These are phyloP conservation scores for Byssochlamys sp. DNA, from an alignment of 2,329 filamentous ascomycete genomes.

Conservation along the genomic window DNA sequence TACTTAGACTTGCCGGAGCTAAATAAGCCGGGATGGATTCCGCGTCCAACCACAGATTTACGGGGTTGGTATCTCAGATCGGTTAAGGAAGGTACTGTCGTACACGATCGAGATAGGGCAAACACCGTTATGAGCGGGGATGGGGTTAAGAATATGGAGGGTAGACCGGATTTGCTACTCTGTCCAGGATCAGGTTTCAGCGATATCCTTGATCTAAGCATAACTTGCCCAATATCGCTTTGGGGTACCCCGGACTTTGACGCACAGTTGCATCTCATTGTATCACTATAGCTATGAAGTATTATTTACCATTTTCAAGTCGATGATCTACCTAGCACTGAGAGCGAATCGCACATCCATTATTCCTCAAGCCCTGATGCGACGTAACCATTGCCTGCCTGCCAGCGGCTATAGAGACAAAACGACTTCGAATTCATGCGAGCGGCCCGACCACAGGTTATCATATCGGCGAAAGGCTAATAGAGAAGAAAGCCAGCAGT, in stretches of 20 bases:
- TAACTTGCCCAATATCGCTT: not conserved
- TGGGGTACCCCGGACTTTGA: not conserved
- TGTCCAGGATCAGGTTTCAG: not conserved
- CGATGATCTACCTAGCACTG: not conserved
- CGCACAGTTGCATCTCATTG: not conserved
- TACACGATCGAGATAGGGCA: not conserved
- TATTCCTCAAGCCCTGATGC: not conserved
- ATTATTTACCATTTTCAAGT: not conserved
- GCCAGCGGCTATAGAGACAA: not conserved
- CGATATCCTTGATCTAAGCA: not conserved
- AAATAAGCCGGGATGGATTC: not conserved
- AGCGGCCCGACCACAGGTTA: not conserved
- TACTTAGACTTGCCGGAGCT: not conserved
- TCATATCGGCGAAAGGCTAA: not conserved
- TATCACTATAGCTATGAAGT: not conserved
- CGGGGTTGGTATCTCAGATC: not conserved
- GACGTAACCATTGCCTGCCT: not conserved
- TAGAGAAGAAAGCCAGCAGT: not conserved
- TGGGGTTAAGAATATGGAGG: not conserved
- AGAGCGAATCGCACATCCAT: not conserved
- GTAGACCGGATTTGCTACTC: not conserved
- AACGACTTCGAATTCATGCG: not conserved
- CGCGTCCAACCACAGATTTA: not conserved
- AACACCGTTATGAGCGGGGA: not conserved
- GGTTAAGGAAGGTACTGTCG: not conserved